phyloP scores from a whole-genome alignment of 2,329 filamentous ascomycete species.

The Apiospora malaysiana region DNA sequence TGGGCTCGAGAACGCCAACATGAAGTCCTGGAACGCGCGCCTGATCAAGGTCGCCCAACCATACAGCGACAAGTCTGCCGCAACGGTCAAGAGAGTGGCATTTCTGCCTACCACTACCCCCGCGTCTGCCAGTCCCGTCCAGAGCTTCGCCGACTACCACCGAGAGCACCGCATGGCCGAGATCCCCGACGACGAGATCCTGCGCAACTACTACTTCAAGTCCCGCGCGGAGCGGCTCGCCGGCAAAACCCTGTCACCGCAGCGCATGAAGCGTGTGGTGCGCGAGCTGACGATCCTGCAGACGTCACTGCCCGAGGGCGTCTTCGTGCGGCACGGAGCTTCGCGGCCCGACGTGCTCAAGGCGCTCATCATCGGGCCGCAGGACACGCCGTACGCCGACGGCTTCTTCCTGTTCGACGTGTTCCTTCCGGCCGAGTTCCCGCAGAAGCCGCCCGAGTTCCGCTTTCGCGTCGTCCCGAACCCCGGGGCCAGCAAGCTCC shows the following conservation, averaged over 20 bases:
- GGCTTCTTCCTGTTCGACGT: slow-evolving; percentile 63
- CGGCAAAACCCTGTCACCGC: slow-evolving; percentile 30
- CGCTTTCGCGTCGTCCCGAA: slow-evolving; percentile 49
- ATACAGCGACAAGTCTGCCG: not conserved
- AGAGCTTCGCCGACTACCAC: not conserved
- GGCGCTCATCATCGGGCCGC: slow-evolving; percentile 54
- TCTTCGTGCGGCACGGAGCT: slow-evolving; percentile 53
- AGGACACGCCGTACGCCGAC: slow-evolving; percentile 57
- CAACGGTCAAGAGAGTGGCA: not conserved
- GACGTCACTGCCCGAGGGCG: slow-evolving; percentile 54
- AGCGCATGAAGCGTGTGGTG: slow-evolving; percentile 55
- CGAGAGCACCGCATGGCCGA: not conserved
- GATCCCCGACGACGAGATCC: not conserved
- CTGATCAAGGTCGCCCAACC: slow-evolving; percentile 34
- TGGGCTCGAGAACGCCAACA: slow-evolving; percentile 28
- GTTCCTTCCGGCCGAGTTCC: slow-evolving; percentile 49
- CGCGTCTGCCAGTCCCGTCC: not conserved
- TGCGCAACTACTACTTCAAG: not conserved
- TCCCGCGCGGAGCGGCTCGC: no score
- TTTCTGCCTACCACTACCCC: not conserved
- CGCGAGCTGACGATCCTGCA: slow-evolving; percentile 52
- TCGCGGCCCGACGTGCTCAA: slow-evolving; percentile 57
- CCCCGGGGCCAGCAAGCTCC: slow-evolving; percentile 30
- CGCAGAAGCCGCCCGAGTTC: slow-evolving; percentile 47
- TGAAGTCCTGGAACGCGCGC: slow-evolving; percentile 25